A percentile compares a stretch with the other conserved stretches of the same genome.
phyloP scores from a whole-genome alignment of 2,329 filamentous ascomycete species.

The Ramularia endophylla region DNA sequence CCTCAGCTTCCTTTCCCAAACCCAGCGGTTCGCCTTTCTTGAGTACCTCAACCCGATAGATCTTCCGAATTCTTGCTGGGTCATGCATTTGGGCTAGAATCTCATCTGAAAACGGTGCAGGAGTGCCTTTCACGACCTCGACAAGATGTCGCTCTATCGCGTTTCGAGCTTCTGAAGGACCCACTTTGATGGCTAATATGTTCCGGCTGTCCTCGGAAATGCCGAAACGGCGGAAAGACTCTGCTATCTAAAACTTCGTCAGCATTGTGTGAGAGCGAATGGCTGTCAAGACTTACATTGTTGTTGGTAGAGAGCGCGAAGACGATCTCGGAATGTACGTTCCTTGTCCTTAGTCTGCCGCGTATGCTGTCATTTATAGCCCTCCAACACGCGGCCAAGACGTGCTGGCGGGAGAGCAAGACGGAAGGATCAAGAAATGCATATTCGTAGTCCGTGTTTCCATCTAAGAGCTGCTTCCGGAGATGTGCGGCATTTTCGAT shows the following conservation, averaged over 20 bases:
- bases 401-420: constrained; percentile 64
- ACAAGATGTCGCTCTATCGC: constrained; percentile 54
- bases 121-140: constrained; percentile 55
- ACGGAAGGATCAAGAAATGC: constrained; percentile 83
- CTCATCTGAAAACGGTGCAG: constrained; percentile 56
- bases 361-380: constrained; percentile 63
- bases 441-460: constrained; percentile 84
- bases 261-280: not conserved
- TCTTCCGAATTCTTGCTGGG: constrained; percentile 66
- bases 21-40: constrained; percentile 27
- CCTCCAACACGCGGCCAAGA: constrained; percentile 69
- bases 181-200: constrained; percentile 77
- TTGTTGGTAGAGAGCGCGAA: constrained; percentile 73
- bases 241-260: constrained; percentile 61
- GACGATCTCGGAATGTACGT: constrained; percentile 85
- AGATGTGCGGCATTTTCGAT: constrained; percentile 73
- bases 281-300: constrained; percentile 55
- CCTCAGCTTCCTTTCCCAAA: constrained; percentile 52
- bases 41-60: constrained; percentile 70
- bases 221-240: constrained; percentile 85
- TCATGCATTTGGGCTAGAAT: constrained; percentile 57
- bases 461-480: constrained; percentile 74
- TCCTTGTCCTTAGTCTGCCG: constrained; percentile 65
- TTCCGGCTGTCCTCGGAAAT: constrained; percentile 64
- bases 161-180: constrained; percentile 33